A percentile compares a stretch with the other conserved stretches of the same genome.
Evolutionary conservation across 192 early-diverging fungal species (phyloP).

Genomic region (Podila minutissima): DNA sequence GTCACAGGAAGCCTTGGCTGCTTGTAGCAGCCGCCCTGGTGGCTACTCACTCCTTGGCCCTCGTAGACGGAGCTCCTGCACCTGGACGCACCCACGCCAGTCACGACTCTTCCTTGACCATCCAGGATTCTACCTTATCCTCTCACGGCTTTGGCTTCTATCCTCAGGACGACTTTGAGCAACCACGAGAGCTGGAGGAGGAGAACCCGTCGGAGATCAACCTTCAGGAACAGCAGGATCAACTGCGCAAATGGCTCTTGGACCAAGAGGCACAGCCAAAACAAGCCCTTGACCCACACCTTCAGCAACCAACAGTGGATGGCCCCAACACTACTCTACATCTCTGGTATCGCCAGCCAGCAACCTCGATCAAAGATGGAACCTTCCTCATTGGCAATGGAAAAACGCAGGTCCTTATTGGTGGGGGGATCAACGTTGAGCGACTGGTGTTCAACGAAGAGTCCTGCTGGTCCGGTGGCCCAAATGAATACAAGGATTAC

Average conservation of each 20-base stretch:
- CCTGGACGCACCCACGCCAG: neutral
- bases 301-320: neutral
- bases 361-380: constrained; percentile 8
- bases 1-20: neutral
- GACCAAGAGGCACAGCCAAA: too few relatives aligned
- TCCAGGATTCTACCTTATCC: neutral
- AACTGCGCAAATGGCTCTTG: too few relatives aligned
- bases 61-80: too few relatives aligned
- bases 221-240: too few relatives aligned
- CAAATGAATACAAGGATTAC: constrained; percentile 17
- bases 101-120: neutral
- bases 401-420: constrained; percentile 17
- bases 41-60: neutral
- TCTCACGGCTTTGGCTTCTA: neutral
- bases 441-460: constrained; percentile 24
- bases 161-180: neutral
- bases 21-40: neutral
- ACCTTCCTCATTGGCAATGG: constrained; percentile 37
- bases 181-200: too few relatives aligned
- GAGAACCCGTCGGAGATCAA: too few relatives aligned
- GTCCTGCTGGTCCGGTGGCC: constrained; percentile 42
- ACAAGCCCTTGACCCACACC: neutral
- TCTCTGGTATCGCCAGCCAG: constrained; percentile 31
- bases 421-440: constrained; percentile 35
- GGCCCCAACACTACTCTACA: constrained; percentile 9